These are phyloP conservation scores for Ophiostoma montium DNA, from an alignment of 2,329 filamentous ascomycete genomes.

Conservation along the genomic window DNA sequence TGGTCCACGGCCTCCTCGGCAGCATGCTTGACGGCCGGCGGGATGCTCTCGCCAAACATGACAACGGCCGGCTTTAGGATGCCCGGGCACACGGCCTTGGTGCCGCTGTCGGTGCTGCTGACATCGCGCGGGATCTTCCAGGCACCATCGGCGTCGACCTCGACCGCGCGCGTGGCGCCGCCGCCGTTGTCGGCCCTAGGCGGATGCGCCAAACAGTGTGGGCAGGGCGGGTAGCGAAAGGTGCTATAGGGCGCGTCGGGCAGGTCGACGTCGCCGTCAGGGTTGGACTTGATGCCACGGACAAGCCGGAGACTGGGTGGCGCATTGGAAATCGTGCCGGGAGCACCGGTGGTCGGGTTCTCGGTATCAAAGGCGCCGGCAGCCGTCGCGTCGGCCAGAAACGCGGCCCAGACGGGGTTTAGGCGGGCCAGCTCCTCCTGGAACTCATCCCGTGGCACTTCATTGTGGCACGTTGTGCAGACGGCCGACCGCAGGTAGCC, in stretches of 20 bases:
- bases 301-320: neutral
- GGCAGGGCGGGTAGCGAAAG: slow-evolving; percentile 85
- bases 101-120: neutral
- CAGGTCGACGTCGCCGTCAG: slow-evolving; percentile 87
- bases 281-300: slow-evolving; percentile 65
- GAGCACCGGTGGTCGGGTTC: slow-evolving; percentile 53
- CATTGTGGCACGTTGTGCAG: slow-evolving; percentile 63
- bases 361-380: slow-evolving; percentile 67
- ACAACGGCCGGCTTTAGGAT: slow-evolving; percentile 85
- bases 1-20: slow-evolving; percentile 71
- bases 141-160: slow-evolving; percentile 67
- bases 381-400: slow-evolving; percentile 56
- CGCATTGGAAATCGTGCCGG: neutral
- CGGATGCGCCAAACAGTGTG: slow-evolving; percentile 56
- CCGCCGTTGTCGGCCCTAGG: slow-evolving; percentile 39
- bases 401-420: slow-evolving; percentile 75
- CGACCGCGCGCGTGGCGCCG: slow-evolving; percentile 41
- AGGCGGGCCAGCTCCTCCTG: slow-evolving; percentile 61
- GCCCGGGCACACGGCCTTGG: slow-evolving; percentile 41
- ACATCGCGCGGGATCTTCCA: slow-evolving; percentile 42
- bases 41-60: slow-evolving; percentile 92
- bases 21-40: slow-evolving; percentile 49
- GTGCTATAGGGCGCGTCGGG: slow-evolving; percentile 76
- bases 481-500: slow-evolving; percentile 73
- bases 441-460: slow-evolving; percentile 58